Conservation (phyloP, 805 yeast genomes). For the Metschnikowia lunata region DNA sequence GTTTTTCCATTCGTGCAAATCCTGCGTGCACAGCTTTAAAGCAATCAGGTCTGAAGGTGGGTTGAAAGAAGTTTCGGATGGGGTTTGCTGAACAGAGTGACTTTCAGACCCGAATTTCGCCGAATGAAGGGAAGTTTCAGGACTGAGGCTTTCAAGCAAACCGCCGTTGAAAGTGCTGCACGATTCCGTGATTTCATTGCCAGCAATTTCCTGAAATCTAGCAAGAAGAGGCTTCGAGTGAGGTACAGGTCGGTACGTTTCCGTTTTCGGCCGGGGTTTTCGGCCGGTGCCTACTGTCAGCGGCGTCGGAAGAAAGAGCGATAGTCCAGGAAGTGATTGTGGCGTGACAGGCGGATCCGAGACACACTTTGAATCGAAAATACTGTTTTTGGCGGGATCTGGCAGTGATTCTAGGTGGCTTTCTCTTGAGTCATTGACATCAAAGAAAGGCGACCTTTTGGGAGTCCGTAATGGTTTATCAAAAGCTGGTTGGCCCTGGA, state of each 20-base stretch:
- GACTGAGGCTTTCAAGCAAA: not conserved
- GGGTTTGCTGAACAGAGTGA: not conserved
- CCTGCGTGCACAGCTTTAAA: constrained; percentile 3
- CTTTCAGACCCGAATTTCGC: not conserved
- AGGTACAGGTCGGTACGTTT: not conserved
- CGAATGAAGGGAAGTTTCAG: not conserved
- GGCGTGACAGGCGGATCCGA: constrained; percentile 1
- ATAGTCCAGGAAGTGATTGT: not conserved
- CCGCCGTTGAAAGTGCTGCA: not conserved
- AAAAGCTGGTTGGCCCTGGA: not conserved
- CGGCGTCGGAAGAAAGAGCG: constrained; percentile 14
- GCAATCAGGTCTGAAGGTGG: not conserved
- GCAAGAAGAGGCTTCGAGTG: constrained; percentile 6
- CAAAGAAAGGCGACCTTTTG: not conserved
- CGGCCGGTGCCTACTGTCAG: constrained; percentile 17
- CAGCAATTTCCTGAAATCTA: constrained; percentile 1
- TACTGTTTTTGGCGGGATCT: not conserved
- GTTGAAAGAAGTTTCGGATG: too few species aligned
- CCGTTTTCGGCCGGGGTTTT: constrained; percentile 1
- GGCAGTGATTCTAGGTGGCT: not conserved
- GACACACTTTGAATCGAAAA: not conserved
- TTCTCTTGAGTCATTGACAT: not conserved
- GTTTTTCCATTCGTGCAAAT: not conserved
- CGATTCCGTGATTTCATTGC: not conserved
- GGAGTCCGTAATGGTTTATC: not conserved